A percentile compares a stretch with the other conserved stretches of the same genome.
phyloP scores from a whole-genome alignment of 1,284 basidiomycete species.

The Malassezia arunalokei region DNA sequence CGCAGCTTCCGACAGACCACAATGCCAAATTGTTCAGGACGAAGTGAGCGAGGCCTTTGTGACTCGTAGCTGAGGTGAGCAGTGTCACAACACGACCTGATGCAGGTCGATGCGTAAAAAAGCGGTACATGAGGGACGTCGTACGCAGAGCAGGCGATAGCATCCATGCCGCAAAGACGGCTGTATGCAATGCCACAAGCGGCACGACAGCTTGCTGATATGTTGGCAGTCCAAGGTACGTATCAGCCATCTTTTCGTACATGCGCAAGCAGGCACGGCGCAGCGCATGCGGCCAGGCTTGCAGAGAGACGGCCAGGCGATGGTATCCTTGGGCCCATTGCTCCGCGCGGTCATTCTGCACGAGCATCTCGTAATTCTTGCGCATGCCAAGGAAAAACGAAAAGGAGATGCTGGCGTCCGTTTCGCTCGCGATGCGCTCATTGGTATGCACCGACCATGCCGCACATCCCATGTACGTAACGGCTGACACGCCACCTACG shows the following conservation, averaged over 20 bases:
- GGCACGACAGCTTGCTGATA: slow-evolving; percentile 25
- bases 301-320: neutral
- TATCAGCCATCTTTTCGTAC: slow-evolving; percentile 18
- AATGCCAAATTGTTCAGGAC: slow-evolving; percentile 50
- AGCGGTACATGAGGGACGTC: slow-evolving; percentile 13
- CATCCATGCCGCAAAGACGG: slow-evolving; percentile 26
- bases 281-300: neutral
- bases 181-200: slow-evolving; percentile 22
- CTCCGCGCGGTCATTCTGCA: neutral
- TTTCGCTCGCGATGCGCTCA: neutral
- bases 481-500: neutral
- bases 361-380: neutral
- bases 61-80: slow-evolving; percentile 28
- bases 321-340: neutral
- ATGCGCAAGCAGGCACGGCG: neutral
- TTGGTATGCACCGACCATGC: neutral
- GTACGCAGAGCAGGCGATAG: slow-evolving; percentile 4
- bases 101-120: slow-evolving; percentile 26
- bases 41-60: slow-evolving; percentile 47
- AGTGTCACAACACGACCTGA: slow-evolving; percentile 18
- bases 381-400: slow-evolving; percentile 1
- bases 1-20: slow-evolving; percentile 47
- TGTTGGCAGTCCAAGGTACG: slow-evolving; percentile 21
- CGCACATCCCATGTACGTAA: neutral
- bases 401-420: neutral